A percentile compares a stretch with the other conserved stretches of the same genome.
Evolutionary conservation across 1,284 basidiomycete genomes (phyloP).

Genomic region (Boletellus deceptivus): DNA sequence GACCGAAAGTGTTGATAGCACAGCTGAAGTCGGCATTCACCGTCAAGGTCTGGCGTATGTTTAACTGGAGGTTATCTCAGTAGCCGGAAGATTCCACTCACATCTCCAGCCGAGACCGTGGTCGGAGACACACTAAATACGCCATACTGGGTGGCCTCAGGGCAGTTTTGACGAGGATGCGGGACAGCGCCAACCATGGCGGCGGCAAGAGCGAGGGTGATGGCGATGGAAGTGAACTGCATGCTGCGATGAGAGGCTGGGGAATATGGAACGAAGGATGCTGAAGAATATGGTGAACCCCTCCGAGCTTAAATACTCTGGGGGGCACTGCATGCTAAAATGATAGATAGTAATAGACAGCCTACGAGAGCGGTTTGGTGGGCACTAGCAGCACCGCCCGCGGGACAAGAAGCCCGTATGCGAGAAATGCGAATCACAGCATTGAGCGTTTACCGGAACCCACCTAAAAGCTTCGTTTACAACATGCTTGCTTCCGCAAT

Average conservation of each 20-base stretch:
- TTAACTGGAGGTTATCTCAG: constrained; percentile 2
- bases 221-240: constrained; percentile 16
- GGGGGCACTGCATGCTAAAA: neutral
- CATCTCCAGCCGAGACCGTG: constrained; percentile 26
- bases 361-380: neutral
- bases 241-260: constrained; percentile 9
- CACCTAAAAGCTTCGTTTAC: neutral
- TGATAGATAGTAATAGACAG: neutral
- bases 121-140: constrained; percentile 19
- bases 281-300: neutral
- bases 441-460: neutral
- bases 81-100: constrained; percentile 8
- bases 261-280: neutral
- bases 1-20: constrained; percentile 19
- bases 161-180: constrained; percentile 21
- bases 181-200: constrained; percentile 19
- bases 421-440: neutral
- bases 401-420: constrained; percentile 5
- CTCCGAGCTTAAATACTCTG: constrained; percentile 10
- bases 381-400: neutral
- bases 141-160: constrained; percentile 27
- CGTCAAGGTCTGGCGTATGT: constrained; percentile 19
- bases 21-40: constrained; percentile 29
- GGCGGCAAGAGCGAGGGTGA: constrained; percentile 8
- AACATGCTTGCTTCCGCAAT: neutral